These are phyloP conservation scores for Nothopassalora personata DNA, from an alignment of 2,329 filamentous ascomycete genomes.

Conservation along the genomic window DNA sequence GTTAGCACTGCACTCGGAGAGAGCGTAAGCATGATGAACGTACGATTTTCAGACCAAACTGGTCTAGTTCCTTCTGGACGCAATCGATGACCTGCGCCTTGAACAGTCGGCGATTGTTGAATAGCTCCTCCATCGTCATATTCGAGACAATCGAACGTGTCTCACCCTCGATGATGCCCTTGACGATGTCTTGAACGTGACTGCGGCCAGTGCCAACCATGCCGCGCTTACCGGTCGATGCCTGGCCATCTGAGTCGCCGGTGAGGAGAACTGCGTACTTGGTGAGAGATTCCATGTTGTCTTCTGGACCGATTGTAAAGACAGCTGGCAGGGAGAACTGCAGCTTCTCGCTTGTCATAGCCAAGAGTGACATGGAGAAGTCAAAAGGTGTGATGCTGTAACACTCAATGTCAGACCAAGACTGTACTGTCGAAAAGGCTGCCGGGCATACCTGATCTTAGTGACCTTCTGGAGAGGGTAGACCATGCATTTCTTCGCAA, in stretches of 20 bases:
- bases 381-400: constrained; percentile 56
- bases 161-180: constrained; percentile 85
- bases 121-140: constrained; percentile 93
- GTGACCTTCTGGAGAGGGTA: constrained; percentile 60
- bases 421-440: not conserved
- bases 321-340: constrained; percentile 77
- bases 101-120: constrained; percentile 52
- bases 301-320: constrained; percentile 78
- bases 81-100: constrained; percentile 51
- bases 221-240: constrained; percentile 28
- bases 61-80: constrained; percentile 71
- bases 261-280: constrained; percentile 77
- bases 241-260: constrained; percentile 50
- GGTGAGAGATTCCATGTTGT: constrained; percentile 63
- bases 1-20: not conserved
- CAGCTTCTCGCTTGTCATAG: constrained; percentile 85
- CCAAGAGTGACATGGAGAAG: constrained; percentile 75
- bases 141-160: constrained; percentile 75
- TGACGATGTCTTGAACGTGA: constrained; percentile 79
- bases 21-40: not conserved
- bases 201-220: constrained; percentile 45
- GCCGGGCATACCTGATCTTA: constrained; percentile 20
- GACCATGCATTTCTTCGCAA: constrained; percentile 71
- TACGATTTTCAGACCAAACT: constrained; percentile 61
- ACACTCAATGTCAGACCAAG: not conserved